A percentile compares a stretch with the other conserved stretches of the same genome.
phyloP scores from a whole-genome alignment of 441 rosid species.

The Viola pubescens region DNA sequence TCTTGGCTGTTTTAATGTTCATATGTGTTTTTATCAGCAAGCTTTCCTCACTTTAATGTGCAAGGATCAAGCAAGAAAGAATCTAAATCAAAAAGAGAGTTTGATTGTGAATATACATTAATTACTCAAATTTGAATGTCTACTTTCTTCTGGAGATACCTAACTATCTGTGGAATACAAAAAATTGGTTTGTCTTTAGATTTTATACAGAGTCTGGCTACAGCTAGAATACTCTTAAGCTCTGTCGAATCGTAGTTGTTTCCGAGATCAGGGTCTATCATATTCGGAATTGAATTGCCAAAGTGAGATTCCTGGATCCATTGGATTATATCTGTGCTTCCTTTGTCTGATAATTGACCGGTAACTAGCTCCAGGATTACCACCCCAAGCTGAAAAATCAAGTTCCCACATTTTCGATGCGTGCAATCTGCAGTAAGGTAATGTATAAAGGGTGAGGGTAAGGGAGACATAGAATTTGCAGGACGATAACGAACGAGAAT shows the following conservation, averaged over 20 bases:
- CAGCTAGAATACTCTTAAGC: constrained; percentile 14
- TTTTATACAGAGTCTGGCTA: constrained; percentile 37
- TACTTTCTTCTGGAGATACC: constrained; percentile 64
- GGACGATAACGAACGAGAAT: not conserved
- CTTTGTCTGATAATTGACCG: constrained; percentile 78
- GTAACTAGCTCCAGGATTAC: constrained; percentile 75
- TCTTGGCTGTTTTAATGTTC: no score
- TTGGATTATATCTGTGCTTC: constrained; percentile 52
- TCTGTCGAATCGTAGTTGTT: constrained; percentile 50
- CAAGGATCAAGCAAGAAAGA: not conserved
- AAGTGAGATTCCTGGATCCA: constrained; percentile 71
- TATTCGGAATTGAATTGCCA: constrained; percentile 54
- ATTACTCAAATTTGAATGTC: constrained; percentile 13
- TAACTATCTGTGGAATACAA: constrained; percentile 39
- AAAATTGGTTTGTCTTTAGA: constrained; percentile 47
- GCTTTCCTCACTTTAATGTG: no score
- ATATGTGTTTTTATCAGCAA: no score
- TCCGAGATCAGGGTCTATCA: constrained; percentile 91
- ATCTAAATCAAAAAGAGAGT: not conserved
- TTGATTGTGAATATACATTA: not conserved
- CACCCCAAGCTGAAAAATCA: constrained; percentile 77
- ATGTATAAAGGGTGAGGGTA: no score
- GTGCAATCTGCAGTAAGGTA: constrained; percentile 28
- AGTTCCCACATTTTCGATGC: constrained; percentile 35
- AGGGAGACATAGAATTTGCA: no score